These are phyloP conservation scores for Bonia amplexicaulis DNA, from an alignment of 176 grass and related monocot genomes.

Conservation along the genomic window DNA sequence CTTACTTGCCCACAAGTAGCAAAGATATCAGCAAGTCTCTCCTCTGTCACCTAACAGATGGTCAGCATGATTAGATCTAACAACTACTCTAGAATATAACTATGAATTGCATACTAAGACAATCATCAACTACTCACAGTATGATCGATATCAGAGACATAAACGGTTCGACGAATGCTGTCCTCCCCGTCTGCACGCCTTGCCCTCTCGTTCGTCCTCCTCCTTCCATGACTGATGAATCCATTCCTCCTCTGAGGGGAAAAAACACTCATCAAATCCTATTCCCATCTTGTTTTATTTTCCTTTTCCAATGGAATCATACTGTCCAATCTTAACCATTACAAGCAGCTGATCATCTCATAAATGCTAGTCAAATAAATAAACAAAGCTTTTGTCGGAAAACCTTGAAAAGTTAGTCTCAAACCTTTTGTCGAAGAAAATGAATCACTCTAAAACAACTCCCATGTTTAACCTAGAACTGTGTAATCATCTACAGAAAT, in stretches of 20 bases:
- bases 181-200: constrained; percentile 70
- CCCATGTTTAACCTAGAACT: too few relatives aligned
- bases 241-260: constrained; percentile 49
- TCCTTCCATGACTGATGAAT: constrained; percentile 51
- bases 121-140: constrained; percentile 59
- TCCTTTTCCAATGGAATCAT: background rate
- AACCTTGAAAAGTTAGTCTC: background rate
- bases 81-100: background rate
- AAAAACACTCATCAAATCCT: background rate
- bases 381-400: background rate
- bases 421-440: background rate
- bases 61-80: constrained; percentile 27
- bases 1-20: constrained; percentile 84
- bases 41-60: constrained; percentile 82
- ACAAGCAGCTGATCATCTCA: background rate
- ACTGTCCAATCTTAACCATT: background rate
- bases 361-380: background rate
- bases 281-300: background rate
- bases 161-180: constrained; percentile 81
- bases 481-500: too few relatives aligned
- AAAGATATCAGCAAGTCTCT: constrained; percentile 95
- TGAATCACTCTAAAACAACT: background rate
- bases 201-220: constrained; percentile 48
- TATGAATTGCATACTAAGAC: background rate
- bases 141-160: constrained; percentile 85